A percentile compares a stretch with the other conserved stretches of the same genome.
These are phyloP conservation scores for Melianthus villosus DNA, from an alignment of 441 rosid genomes.

Conservation along the genomic window DNA sequence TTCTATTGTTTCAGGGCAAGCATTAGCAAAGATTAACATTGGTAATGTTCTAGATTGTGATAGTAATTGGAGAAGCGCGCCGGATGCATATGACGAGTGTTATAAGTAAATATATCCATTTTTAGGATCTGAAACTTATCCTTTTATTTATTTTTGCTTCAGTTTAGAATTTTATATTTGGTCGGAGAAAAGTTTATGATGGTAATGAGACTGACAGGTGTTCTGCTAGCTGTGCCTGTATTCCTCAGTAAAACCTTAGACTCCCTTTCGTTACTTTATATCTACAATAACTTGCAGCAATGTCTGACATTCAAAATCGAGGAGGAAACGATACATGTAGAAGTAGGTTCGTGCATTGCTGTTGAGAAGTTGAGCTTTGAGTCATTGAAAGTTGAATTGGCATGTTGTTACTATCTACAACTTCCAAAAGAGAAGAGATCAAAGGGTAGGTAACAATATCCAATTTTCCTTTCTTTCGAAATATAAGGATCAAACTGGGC, in stretches of 20 bases:
- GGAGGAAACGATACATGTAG: constrained; percentile 24
- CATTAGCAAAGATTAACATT: constrained; percentile 64
- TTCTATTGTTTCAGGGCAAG: constrained; percentile 55
- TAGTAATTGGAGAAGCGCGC: constrained; percentile 67
- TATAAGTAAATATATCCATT: constrained; percentile 35
- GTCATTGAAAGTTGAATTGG: constrained; percentile 61
- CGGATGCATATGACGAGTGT: constrained; percentile 57
- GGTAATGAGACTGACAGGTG: constrained; percentile 2
- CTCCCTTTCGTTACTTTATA: constrained; percentile 9
- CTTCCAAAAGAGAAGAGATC: constrained; percentile 60
- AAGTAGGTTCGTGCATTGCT: constrained; percentile 21
- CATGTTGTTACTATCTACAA: constrained; percentile 69
- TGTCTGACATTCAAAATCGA: constrained; percentile 41
- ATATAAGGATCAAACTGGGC: not conserved
- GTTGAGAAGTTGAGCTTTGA: constrained; percentile 26
- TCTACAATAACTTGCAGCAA: constrained; percentile 31
- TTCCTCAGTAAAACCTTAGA: no score
- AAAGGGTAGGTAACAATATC: constrained; percentile 37
- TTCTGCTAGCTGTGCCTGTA: not conserved
- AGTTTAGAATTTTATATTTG: not conserved
- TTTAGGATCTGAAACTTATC: constrained; percentile 1
- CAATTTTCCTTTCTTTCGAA: constrained; percentile 1
- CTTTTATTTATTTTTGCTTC: not conserved
- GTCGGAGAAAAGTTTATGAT: constrained; percentile 4
- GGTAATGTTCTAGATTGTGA: constrained; percentile 59